Evolutionary conservation across 2,329 filamentous ascomycete genomes (phyloP), one percentile per base, ranked within the genome.

Genomic region (Basipetospora chlamydospora): DNA sequence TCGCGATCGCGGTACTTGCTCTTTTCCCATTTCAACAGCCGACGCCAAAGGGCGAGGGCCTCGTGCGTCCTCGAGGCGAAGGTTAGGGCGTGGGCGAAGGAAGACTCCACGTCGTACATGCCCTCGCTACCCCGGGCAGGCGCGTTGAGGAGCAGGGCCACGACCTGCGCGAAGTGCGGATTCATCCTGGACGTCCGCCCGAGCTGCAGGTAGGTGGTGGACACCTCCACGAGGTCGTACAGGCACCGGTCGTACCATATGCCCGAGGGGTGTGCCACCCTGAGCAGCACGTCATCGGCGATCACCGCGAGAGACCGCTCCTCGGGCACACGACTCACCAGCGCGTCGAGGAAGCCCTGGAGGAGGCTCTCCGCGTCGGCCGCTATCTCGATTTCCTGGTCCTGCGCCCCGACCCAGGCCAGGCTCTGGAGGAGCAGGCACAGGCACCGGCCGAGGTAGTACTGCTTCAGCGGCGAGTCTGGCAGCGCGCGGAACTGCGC

Each of bases 161-260:
- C 35, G 9, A 37, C 18, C 8, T 25, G 23, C 5, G 28, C 28
- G 13, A 30, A 37, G n/a, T 31, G 29, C 11, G 20, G 28, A 37
- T 23, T 20, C n/a, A 28, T 9, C 26, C 8, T 17, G 18, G 21
- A 30, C 1, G 20, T 16, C 6, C 20, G 35, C 17, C 17, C 18
- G 26, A 37, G 20, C 8, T 22, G 26, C 11, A 37, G 28, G 23
- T 31, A 25, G 6, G 25, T 20, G 18, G 20, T 23, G 9, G 35
- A 25, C 4, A 37, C n/a, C 17, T 37, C 35, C 4, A 37, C 35
- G 5, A 37, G 28, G 23, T 37, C 35, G 28, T 31, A 37, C n/a
- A 37, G 25, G 11, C 35, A 37, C 9, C 28, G 20, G 18, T 23
- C 35, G 15, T 31, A 22, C 35, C 35, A 37, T 18, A 37, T 25